Conservation (phyloP, 208 protist species). For the Wallacemonas sp. region DNA sequence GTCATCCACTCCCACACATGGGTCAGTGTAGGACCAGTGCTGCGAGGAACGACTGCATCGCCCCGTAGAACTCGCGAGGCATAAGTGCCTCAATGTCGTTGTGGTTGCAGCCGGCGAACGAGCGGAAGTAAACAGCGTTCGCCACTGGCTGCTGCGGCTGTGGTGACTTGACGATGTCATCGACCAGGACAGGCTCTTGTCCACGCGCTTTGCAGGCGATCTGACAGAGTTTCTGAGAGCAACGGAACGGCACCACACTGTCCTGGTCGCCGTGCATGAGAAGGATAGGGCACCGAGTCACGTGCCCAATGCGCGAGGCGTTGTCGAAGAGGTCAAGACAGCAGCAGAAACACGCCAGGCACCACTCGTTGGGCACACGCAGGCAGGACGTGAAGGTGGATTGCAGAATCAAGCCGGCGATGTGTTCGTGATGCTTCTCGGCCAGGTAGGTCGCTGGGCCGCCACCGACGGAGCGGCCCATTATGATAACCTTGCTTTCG, state of each 20-base stretch:
- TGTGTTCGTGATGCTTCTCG: conserved; percentile 49
- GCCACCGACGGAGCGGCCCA: conserved; percentile 77
- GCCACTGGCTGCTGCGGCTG: neutral
- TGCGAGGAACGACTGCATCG: conserved; percentile 29
- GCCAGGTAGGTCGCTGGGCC: conserved; percentile 76
- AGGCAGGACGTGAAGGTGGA: conserved; percentile 78
- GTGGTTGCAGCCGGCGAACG: conserved; percentile 40
- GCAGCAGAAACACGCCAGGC: conserved; percentile 24
- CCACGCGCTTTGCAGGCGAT: conserved; percentile 12
- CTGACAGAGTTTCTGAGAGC: conserved; percentile 35
- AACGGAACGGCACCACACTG: conserved; percentile 53
- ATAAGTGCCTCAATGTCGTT: conserved; percentile 55
- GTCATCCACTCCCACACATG: too few relatives aligned
- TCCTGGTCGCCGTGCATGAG: conserved; percentile 69
- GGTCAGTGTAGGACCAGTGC: neutral
- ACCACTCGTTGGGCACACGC: conserved; percentile 29
- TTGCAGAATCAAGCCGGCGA: conserved; percentile 60
- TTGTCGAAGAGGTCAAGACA: conserved; percentile 67
- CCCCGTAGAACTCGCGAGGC: conserved; percentile 13
- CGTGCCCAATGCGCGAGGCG: conserved; percentile 31
- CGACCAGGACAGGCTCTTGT: neutral
- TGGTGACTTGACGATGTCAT: too few relatives aligned
- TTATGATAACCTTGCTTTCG: conserved; percentile 42
- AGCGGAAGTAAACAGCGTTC: conserved; percentile 8
- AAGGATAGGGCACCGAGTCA: conserved; percentile 54